These are phyloP conservation scores for Bretziella fagacearum DNA, from an alignment of 2,329 filamentous ascomycete species.

Conservation along the genomic window DNA sequence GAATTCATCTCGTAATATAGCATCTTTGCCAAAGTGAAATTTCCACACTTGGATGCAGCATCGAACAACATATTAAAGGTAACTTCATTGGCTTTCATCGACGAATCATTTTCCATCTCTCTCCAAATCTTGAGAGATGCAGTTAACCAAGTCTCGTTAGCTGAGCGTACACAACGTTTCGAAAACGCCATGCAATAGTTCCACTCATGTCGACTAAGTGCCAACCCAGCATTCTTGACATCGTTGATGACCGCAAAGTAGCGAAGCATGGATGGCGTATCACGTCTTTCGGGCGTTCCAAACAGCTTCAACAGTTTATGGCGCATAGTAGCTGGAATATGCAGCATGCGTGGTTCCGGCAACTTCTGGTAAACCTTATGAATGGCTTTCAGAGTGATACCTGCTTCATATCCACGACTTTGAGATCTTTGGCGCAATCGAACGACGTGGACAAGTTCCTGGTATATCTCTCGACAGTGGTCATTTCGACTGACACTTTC, in stretches of 20 bases:
- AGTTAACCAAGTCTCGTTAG: slow-evolving; percentile 8
- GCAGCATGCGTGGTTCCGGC: slow-evolving; percentile 35
- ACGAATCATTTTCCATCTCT: slow-evolving; percentile 66
- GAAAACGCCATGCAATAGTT: slow-evolving; percentile 69
- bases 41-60: slow-evolving; percentile 67
- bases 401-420: slow-evolving; percentile 26
- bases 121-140: slow-evolving; percentile 64
- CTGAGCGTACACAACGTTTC: slow-evolving; percentile 45
- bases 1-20: slow-evolving; percentile 64
- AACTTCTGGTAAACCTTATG: slow-evolving; percentile 33
- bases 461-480: slow-evolving; percentile 23
- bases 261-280: slow-evolving; percentile 50
- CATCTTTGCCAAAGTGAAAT: slow-evolving; percentile 69
- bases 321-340: slow-evolving; percentile 35
- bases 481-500: slow-evolving; percentile 24
- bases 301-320: slow-evolving; percentile 51
- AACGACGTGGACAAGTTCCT: slow-evolving; percentile 27
- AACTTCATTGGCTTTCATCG: slow-evolving; percentile 49
- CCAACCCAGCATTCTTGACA: slow-evolving; percentile 55
- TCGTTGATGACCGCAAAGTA: slow-evolving; percentile 77
- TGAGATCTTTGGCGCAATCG: slow-evolving; percentile 15
- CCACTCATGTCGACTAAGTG: slow-evolving; percentile 56
- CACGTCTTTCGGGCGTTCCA: slow-evolving; percentile 41
- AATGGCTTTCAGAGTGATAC: slow-evolving; percentile 27
- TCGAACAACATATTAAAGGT: slow-evolving; percentile 92